Evolutionary conservation across 768 basidiomycete species (phyloP).

Genomic region (Termitomyces sp.): DNA sequence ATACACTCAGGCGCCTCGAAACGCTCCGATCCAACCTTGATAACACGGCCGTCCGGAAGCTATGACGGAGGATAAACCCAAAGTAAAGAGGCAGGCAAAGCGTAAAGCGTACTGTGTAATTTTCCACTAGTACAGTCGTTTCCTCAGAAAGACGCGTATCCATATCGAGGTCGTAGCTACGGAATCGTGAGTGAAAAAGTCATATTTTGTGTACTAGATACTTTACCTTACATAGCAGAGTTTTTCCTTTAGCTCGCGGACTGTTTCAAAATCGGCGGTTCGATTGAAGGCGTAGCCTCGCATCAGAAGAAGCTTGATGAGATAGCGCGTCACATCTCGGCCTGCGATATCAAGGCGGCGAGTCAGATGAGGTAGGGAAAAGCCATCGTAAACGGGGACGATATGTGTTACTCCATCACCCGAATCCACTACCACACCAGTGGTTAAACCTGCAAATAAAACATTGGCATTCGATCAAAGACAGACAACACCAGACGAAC

Average conservation of each 20-base stretch:
- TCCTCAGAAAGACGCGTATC: constrained; percentile 93
- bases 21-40: constrained; percentile 97
- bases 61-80: constrained; percentile 21
- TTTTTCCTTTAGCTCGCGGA: constrained; percentile 98
- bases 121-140: constrained; percentile 94
- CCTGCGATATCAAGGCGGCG: constrained; percentile 96
- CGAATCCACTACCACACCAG: constrained; percentile 98
- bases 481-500: constrained; percentile 37
- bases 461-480: not conserved
- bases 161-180: constrained; percentile 92
- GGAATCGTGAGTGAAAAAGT: not conserved
- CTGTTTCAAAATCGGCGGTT: constrained; percentile 99
- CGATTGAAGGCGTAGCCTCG: constrained; percentile 99
- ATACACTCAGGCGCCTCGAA: constrained; percentile 99
- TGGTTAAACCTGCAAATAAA: constrained; percentile 72
- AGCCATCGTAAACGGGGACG: constrained; percentile 97
- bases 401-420: constrained; percentile 99
- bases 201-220: not conserved
- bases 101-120: constrained; percentile 70
- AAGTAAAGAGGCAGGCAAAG: not conserved
- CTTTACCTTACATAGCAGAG: constrained; percentile 92
- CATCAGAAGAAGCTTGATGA: constrained; percentile 99
- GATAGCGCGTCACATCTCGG: constrained; percentile 94
- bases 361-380: constrained; percentile 91
- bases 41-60: constrained; percentile 93